Evolutionary conservation across 306 rosid species (phyloP).

Genomic region (Cicer cuneatum): DNA sequence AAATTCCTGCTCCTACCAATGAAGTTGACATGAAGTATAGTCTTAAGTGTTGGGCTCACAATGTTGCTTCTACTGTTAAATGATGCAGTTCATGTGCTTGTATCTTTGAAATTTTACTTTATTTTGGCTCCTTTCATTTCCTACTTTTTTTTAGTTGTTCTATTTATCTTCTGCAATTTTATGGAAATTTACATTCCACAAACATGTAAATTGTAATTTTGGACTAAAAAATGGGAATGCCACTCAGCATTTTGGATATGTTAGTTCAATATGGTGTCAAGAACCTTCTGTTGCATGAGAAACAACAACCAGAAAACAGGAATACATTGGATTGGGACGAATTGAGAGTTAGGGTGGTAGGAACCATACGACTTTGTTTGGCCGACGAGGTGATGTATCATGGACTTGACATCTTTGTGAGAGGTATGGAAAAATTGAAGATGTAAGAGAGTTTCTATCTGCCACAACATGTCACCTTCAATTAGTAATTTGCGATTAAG

Average conservation of each 20-base stretch:
- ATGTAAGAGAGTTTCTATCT: too few species aligned
- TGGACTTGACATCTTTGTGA: not conserved
- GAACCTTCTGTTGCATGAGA: slow-evolving; percentile 22
- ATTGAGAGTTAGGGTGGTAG: not conserved
- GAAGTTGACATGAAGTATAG: slow-evolving; percentile 72
- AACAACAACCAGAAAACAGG: not conserved
- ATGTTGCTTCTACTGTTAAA: slow-evolving; percentile 81
- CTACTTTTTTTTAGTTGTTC: not conserved
- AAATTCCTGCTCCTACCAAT: slow-evolving; percentile 59
- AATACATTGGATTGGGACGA: not conserved
- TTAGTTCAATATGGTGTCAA: not conserved
- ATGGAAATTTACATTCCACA: slow-evolving; percentile 31
- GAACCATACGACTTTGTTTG: not conserved
- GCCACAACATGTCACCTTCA: too few species aligned
- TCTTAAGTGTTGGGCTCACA: slow-evolving; percentile 84
- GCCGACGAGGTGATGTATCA: not conserved
- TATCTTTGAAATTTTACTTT: not conserved
- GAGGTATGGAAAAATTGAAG: not conserved
- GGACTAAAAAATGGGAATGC: slow-evolving; percentile 1
- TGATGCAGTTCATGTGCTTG: slow-evolving; percentile 44
- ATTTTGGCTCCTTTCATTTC: slow-evolving; percentile 2
- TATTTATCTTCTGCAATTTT: not conserved
- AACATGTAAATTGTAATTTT: slow-evolving; percentile 17
- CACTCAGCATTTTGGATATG: slow-evolving; percentile 24
- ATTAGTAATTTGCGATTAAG: too few species aligned